Conservation (phyloP, 2,329 filamentous ascomycete genomes). For the Botrytis fragariae region DNA sequence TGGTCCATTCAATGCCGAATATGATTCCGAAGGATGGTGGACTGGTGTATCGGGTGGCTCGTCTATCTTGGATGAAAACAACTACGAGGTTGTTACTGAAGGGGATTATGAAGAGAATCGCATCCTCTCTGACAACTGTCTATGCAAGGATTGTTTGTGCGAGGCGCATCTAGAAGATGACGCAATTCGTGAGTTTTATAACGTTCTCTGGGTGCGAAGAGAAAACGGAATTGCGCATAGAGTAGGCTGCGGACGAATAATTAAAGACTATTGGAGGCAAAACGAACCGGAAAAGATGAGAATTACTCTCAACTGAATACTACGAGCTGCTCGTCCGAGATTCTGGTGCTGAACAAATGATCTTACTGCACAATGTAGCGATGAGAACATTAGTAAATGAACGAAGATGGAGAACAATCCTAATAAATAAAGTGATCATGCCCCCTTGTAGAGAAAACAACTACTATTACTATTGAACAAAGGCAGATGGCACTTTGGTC, state of each 20-base stretch:
- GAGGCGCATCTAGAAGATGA: too few species aligned
- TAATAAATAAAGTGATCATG: too few species aligned
- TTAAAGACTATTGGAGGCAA: not conserved
- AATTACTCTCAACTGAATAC: not conserved
- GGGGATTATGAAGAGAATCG: not conserved
- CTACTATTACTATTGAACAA: too few species aligned
- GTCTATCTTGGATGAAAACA: too few species aligned
- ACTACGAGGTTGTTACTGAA: not conserved
- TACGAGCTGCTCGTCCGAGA: not conserved
- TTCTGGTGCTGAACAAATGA: not conserved
- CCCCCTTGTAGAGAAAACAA: too few species aligned
- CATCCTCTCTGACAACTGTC: not conserved
- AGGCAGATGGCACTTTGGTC: too few species aligned
- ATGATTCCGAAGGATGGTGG: not conserved
- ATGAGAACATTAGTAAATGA: not conserved
- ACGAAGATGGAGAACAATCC: too few species aligned
- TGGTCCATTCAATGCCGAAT: not conserved
- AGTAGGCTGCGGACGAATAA: not conserved
- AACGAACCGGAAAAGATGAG: not conserved
- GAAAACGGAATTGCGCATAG: not conserved
- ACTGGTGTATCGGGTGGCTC: too few species aligned
- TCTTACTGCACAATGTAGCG: not conserved
- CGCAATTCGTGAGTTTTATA: not conserved
- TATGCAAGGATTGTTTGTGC: too few species aligned
- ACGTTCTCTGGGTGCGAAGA: not conserved